These are phyloP conservation scores for Saturnispora kantuleensis DNA, from an alignment of 805 yeast species.

Conservation along the genomic window DNA sequence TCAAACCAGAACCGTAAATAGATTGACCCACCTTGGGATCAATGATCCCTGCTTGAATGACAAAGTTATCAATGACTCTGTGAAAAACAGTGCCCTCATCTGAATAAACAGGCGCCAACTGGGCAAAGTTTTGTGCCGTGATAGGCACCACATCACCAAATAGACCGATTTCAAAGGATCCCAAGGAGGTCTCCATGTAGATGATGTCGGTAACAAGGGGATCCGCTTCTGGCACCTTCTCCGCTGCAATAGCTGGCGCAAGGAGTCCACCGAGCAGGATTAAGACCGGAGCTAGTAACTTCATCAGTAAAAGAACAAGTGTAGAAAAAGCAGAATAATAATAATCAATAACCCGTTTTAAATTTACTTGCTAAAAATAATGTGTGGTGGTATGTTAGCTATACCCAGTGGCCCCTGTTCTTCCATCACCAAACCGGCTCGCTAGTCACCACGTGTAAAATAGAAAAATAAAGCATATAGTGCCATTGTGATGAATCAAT, in stretches of 20 bases:
- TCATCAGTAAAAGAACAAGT: not conserved
- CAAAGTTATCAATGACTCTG: conserved; percentile 60
- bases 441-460: too few species aligned
- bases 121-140: conserved; percentile 51
- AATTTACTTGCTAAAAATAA: too few species aligned
- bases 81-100: conserved; percentile 49
- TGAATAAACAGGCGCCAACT: conserved; percentile 42
- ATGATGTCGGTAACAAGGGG: conserved; percentile 42
- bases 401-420: too few species aligned
- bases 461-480: not conserved
- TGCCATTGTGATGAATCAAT: too few species aligned
- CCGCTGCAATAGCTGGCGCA: not conserved
- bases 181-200: conserved; percentile 28
- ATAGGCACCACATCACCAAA: conserved; percentile 59
- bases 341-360: not conserved
- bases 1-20: conserved; percentile 33
- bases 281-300: not conserved
- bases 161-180: conserved; percentile 45
- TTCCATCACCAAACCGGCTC: too few species aligned
- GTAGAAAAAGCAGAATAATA: too few species aligned
- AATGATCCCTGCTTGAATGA: conserved; percentile 87
- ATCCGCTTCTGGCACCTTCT: conserved; percentile 23
- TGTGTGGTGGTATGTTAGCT: too few species aligned
- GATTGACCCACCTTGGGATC: conserved; percentile 73
- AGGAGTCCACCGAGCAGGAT: not conserved